phyloP scores from a whole-genome alignment of 2,329 filamentous ascomycete genomes.

The Coccinonectria pachysandricola region DNA sequence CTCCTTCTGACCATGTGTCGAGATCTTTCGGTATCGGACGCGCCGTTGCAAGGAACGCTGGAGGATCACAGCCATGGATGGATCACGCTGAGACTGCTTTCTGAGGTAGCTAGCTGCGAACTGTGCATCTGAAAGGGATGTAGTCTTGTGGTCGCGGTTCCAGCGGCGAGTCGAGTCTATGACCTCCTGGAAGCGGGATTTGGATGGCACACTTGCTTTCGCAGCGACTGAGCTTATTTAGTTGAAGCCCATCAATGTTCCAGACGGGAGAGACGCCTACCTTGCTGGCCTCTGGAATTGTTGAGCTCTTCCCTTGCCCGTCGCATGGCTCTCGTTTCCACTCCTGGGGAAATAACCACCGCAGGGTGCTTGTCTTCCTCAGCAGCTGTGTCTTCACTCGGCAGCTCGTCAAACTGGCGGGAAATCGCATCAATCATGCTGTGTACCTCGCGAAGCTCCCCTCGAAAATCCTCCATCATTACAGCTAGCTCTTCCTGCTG shows the following conservation, averaged over 20 bases:
- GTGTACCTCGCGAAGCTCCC: constrained; percentile 17
- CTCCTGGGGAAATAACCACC: no score
- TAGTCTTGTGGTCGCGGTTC: constrained; percentile 29
- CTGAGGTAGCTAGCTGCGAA: constrained; percentile 25
- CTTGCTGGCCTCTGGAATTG: constrained; percentile 2
- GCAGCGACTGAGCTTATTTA: no score
- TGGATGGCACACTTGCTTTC: no score
- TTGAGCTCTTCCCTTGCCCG: constrained; percentile 1
- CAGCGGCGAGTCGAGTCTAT: constrained; percentile 28
- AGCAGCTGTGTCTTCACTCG: constrained; percentile 6
- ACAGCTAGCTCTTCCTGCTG: constrained; percentile 11
- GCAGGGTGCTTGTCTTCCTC: constrained; percentile 9
- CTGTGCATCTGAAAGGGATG: constrained; percentile 17
- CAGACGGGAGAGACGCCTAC: no score
- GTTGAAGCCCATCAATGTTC: no score
- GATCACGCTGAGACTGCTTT: constrained; percentile 27
- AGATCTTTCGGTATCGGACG: constrained; percentile 6
- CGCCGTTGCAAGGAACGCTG: constrained; percentile 22
- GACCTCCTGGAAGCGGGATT: constrained; percentile 23
- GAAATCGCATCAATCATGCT: constrained; percentile 12
- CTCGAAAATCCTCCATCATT: constrained; percentile 8
- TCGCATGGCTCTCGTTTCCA: no score
- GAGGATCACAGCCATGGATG: constrained; percentile 23
- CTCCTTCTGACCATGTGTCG: neutral
- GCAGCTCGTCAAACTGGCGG: constrained; percentile 13